A percentile compares a stretch with the other conserved stretches of the same genome.
phyloP scores from a whole-genome alignment of 495 filamentous ascomycete genomes.

The Aspergillus asperescens region DNA sequence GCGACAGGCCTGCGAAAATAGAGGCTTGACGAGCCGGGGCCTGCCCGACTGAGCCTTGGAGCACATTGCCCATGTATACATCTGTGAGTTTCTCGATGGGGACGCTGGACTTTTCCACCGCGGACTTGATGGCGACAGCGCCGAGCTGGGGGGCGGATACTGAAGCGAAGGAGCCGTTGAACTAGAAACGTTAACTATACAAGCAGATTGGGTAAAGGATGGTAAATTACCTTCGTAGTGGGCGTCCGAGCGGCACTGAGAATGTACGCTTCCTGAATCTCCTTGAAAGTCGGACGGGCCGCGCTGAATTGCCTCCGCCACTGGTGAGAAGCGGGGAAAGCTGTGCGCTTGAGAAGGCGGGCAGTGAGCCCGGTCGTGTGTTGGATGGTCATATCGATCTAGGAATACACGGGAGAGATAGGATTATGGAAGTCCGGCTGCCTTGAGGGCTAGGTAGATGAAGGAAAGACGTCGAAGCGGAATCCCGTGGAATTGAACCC shows the following conservation, averaged over 20 bases:
- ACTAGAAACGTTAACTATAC: conserved; percentile 45
- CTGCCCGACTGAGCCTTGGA: conserved; percentile 78
- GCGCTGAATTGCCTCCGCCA: conserved; percentile 63
- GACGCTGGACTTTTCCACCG: conserved; percentile 73
- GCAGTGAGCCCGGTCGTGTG: conserved; percentile 23
- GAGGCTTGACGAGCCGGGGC: conserved; percentile 86
- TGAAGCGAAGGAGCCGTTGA: conserved; percentile 81
- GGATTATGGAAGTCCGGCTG: neutral
- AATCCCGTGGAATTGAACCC: neutral
- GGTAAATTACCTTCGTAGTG: conserved; percentile 62
- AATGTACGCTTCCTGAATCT: conserved; percentile 88
- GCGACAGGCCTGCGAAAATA: conserved; percentile 78
- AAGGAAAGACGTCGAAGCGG: conserved; percentile 3
- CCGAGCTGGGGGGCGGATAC: conserved; percentile 82
- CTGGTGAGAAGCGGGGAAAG: conserved; percentile 42
- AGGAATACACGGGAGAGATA: neutral
- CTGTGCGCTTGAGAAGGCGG: conserved; percentile 27
- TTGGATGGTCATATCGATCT: conserved; percentile 19
- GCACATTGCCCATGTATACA: conserved; percentile 98
- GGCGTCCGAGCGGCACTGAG: conserved; percentile 82
- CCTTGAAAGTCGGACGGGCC: conserved; percentile 51
- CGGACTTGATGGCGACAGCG: conserved; percentile 82
- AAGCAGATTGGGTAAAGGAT: neutral
- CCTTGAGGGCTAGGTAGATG: neutral
- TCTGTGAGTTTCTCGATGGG: conserved; percentile 73